Conservation (phyloP, 352 stramenopile genomes). For the Pythium sp. region DNA sequence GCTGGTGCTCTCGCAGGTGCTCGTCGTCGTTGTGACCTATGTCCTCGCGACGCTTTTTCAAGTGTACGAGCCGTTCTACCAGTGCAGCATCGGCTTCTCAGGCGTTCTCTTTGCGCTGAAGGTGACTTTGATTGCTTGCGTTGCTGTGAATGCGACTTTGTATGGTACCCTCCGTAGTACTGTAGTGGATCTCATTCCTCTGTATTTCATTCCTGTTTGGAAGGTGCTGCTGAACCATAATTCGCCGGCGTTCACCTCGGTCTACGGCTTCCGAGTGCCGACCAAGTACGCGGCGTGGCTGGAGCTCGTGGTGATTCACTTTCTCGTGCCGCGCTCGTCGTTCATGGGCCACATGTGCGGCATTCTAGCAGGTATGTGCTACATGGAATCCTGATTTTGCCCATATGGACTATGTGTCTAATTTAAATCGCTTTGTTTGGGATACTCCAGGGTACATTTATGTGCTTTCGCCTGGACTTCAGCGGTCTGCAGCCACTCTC, state of each 20-base stretch:
- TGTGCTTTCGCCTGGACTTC: conserved; percentile 11
- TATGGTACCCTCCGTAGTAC: too few species aligned
- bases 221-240: conserved; percentile 82
- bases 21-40: conserved; percentile 48
- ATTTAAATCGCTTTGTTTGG: background rate
- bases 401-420: too few species aligned
- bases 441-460: conserved; percentile 18
- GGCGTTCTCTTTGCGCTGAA: conserved; percentile 80
- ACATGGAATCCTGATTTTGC: background rate
- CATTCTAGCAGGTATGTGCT: conserved; percentile 65
- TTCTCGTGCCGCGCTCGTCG: conserved; percentile 77
- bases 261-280: conserved; percentile 75
- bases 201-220: background rate
- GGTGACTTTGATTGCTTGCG: conserved; percentile 15
- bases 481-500: conserved; percentile 1
- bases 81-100: conserved; percentile 80
- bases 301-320: conserved; percentile 82
- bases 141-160: conserved; percentile 1
- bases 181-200: too few species aligned
- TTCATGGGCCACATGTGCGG: conserved; percentile 86
- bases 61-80: conserved; percentile 25
- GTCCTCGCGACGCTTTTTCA: conserved; percentile 28
- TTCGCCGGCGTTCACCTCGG: conserved; percentile 51
- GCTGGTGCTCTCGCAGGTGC: conserved; percentile 56
- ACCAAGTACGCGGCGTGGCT: conserved; percentile 89